phyloP scores from a whole-genome alignment of 441 rosid genomes.

The Macaranga tanarius region DNA sequence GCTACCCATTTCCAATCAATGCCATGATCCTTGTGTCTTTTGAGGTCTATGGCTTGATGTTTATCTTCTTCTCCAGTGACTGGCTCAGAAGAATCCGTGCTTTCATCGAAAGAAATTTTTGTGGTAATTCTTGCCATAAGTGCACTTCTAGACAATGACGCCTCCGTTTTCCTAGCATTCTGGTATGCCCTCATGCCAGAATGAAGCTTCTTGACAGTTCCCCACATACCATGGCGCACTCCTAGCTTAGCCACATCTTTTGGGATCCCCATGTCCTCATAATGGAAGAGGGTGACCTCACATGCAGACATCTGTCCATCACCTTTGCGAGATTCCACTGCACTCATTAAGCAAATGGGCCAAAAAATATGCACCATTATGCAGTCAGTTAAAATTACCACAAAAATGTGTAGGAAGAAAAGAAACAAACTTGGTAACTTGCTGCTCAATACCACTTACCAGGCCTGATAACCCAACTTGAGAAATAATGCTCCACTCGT shows the following conservation, averaged over 20 bases:
- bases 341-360: slow-evolving; percentile 20
- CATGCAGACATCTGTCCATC: slow-evolving; percentile 81
- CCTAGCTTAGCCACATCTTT: slow-evolving; percentile 97
- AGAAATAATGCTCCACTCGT: slow-evolving; percentile 87
- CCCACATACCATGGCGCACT: slow-evolving; percentile 97
- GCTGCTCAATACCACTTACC: slow-evolving; percentile 40
- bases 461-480: slow-evolving; percentile 87
- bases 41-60: slow-evolving; percentile 23
- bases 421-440: slow-evolving; percentile 12
- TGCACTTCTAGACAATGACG: slow-evolving; percentile 63
- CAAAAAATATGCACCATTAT: slow-evolving; percentile 5
- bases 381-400: slow-evolving; percentile 5
- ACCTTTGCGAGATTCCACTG: slow-evolving; percentile 83
- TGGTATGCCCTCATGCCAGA: slow-evolving; percentile 82
- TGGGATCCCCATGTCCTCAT: slow-evolving; percentile 96
- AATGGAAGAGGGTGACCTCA: slow-evolving; percentile 80
- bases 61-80: slow-evolving; percentile 43
- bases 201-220: slow-evolving; percentile 79
- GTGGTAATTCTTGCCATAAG: slow-evolving; percentile 69
- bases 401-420: background rate
- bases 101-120: slow-evolving; percentile 46
- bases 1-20: slow-evolving; percentile 89
- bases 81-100: slow-evolving; percentile 40
- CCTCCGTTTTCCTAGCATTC: slow-evolving; percentile 57
- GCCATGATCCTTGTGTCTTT: slow-evolving; percentile 45